Evolutionary conservation across 2,329 filamentous ascomycete species (phyloP), one percentile per base, ranked within the genome.

Genomic region (Fusarium liriodendri): DNA sequence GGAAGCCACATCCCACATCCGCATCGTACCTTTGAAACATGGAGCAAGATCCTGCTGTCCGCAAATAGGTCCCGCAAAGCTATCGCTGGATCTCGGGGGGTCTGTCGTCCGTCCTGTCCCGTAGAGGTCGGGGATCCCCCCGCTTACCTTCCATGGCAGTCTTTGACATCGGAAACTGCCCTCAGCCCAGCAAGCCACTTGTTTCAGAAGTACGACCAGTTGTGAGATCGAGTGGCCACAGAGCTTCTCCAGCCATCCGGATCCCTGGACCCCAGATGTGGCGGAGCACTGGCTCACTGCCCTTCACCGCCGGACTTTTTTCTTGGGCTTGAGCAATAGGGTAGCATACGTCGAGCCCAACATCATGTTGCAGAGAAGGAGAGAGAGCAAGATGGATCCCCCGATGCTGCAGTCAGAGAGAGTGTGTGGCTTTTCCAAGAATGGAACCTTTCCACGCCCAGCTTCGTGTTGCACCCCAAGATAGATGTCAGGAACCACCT

Each of bases 141-240:
- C 40, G 71, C 66, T 63, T 50, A 6, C 45, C 45, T 50, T 18
- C 42, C 25, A 22, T 33, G 38, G n/a, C 45, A 42, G 61, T 58
- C 60, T 35, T 69, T 58, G 22, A 64, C 52, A 70, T 71, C 67
- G 69, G 67, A 64, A 66, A 66, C 65, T 58, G 32, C 69, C 64
- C 64, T 61, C 71, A 76, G 71, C 64, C 64, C 57, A 65, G 75
- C 75, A 76, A 76, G 77, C 77, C 72, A 77, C 75, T 71, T 68
- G 75, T 78, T 78, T 78, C 77, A 77, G 72, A 77, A 70, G 32
- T 35, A 70, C 32, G 60, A 60, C 42, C 50, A 27, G 33, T 62
- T 64, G 63, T n/a, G 40, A 66, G 65, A 69, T 75, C 64, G 61
- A 76, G 70, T 73, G 77, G 77, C 75, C 69, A 66, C 38, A 54